phyloP scores from a whole-genome alignment of 352 stramenopile species.

The Peronosclerospora sorghi region DNA sequence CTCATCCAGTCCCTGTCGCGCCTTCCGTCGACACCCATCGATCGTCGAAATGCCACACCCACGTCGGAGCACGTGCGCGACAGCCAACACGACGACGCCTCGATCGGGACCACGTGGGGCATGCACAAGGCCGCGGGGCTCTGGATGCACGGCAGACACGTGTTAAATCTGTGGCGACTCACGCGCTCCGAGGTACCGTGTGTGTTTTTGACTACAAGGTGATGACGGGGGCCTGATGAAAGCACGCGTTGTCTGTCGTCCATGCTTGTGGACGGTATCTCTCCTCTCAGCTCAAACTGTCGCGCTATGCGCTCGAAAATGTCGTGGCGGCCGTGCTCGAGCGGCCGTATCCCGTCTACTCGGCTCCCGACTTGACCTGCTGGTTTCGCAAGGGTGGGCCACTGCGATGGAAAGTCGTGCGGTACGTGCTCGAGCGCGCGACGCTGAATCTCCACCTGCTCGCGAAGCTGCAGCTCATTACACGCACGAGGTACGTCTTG shows the following conservation, averaged over 20 bases:
- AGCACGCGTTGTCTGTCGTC: no score
- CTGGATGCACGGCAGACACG: constrained; percentile 83
- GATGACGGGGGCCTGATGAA: no score
- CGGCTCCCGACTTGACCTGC: constrained; percentile 33
- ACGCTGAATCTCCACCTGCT: constrained; percentile 66
- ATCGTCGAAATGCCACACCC: constrained; percentile 33
- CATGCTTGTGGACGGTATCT: no score
- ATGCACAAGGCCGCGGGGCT: constrained; percentile 77
- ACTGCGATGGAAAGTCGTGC: constrained; percentile 41
- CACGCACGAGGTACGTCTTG: constrained; percentile 45
- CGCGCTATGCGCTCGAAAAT: constrained; percentile 71
- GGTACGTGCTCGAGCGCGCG: constrained; percentile 36
- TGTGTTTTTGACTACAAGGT: no score
- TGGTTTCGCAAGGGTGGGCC: constrained; percentile 41
- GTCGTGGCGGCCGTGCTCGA: constrained; percentile 59
- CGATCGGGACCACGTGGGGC: constrained; percentile 65
- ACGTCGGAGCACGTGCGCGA: constrained; percentile 14
- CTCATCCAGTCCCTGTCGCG: constrained; percentile 59
- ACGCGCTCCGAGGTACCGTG: constrained; percentile 63
- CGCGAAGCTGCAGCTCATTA: constrained; percentile 79
- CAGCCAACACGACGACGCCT: constrained; percentile 29
- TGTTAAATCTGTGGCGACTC: constrained; percentile 90
- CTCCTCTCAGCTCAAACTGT: constrained; percentile 73
- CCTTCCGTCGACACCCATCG: constrained; percentile 38
- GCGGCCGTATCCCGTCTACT: constrained; percentile 51